A percentile compares a stretch with the other conserved stretches of the same genome.
These are phyloP conservation scores for Fraxinus greggii DNA, from an alignment of 305 asterid species.

Conservation along the genomic window DNA sequence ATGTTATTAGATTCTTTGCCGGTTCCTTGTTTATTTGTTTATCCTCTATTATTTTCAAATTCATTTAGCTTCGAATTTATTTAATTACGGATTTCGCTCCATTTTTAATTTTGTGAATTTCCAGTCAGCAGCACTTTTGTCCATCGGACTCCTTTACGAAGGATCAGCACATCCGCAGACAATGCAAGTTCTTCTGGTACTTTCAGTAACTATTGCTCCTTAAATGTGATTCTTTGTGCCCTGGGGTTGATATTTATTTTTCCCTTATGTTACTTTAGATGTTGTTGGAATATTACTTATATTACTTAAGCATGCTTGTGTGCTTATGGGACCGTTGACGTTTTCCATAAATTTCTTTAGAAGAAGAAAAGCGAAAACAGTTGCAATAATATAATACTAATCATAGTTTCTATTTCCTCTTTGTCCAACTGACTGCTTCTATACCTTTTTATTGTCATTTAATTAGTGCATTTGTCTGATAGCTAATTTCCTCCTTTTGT, in stretches of 20 bases:
- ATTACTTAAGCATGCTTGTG: neutral
- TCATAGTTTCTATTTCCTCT: neutral
- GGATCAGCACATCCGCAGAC: conserved; percentile 98
- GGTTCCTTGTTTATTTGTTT: conserved; percentile 5
- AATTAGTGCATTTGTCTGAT: neutral
- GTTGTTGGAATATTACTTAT: conserved; percentile 14
- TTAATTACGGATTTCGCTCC: conserved; percentile 23
- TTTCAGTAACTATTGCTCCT: conserved; percentile 9
- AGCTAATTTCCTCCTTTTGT: neutral
- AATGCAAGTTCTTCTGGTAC: conserved; percentile 96
- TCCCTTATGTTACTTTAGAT: neutral
- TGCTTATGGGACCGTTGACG: neutral
- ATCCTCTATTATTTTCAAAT: neutral
- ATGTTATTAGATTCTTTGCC: conserved; percentile 17
- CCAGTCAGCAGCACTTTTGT: conserved; percentile 92
- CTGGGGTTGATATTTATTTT: conserved; percentile 1
- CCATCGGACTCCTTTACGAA: conserved; percentile 90
- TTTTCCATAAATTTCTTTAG: neutral
- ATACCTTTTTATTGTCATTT: conserved; percentile 11
- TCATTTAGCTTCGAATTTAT: neutral
- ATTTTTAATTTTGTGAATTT: conserved; percentile 21
- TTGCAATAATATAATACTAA: neutral
- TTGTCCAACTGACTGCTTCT: neutral
- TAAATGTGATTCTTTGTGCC: conserved; percentile 9
- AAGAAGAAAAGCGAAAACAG: neutral